Evolutionary conservation across 2,329 filamentous ascomycete genomes (phyloP).

Genomic region (Alternaria gaisen): DNA sequence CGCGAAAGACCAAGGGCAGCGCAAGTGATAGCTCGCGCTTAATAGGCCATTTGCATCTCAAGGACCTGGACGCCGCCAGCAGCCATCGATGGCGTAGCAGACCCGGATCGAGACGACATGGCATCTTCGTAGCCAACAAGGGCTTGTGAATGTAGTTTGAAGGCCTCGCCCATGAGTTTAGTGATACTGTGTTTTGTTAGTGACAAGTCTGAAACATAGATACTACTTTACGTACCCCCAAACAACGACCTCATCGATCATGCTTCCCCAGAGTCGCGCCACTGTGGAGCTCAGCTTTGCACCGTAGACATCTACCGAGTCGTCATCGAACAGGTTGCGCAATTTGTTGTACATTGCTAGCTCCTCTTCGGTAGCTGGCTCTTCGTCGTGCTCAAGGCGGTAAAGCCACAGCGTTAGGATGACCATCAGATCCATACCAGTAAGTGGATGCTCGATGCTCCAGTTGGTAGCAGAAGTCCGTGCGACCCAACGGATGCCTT

Average conservation of each 20-base stretch:
- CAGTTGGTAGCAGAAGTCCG: constrained; percentile 97
- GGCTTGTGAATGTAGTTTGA: constrained; percentile 95
- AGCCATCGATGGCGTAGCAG: constrained; percentile 53
- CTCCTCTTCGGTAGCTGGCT: constrained; percentile 85
- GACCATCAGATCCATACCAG: constrained; percentile 96
- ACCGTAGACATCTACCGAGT: constrained; percentile 82
- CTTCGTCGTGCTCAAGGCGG: constrained; percentile 98
- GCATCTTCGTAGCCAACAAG: constrained; percentile 94
- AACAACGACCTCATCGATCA: constrained; percentile 98
- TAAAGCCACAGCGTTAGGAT: constrained; percentile 98
- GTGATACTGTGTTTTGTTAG: constrained; percentile 74
- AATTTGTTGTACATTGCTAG: constrained; percentile 91
- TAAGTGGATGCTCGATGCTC: constrained; percentile 98
- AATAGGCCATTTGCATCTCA: constrained; percentile 57
- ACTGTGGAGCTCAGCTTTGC: constrained; percentile 93
- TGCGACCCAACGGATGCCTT: constrained; percentile 98
- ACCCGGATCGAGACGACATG: constrained; percentile 58
- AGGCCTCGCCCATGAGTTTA: constrained; percentile 96
- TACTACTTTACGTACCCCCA: constrained; percentile 82
- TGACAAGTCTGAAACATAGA: constrained; percentile 13
- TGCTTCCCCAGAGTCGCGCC: constrained; percentile 93
- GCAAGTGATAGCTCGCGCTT: constrained; percentile 18
- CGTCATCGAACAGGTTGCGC: constrained; percentile 87
- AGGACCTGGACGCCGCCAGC: constrained; percentile 52
- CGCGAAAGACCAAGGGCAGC: constrained; percentile 23